These are phyloP conservation scores for Trametes maxima DNA, from an alignment of 768 basidiomycete species.

Conservation along the genomic window DNA sequence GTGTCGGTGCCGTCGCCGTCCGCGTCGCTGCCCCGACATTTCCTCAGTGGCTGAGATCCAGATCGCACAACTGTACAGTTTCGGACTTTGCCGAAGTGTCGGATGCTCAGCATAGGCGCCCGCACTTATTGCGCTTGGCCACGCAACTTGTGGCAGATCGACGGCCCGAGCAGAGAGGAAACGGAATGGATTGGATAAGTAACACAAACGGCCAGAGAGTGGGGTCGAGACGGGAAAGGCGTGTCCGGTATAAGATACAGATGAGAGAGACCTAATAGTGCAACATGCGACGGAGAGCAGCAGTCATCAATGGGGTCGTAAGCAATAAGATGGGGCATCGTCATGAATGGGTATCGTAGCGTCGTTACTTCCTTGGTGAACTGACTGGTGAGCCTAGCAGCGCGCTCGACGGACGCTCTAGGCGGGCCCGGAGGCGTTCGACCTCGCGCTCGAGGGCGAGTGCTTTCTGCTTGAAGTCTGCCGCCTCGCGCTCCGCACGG, in stretches of 20 bases:
- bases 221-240: neutral
- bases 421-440: conserved; percentile 66
- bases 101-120: neutral
- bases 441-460: conserved; percentile 69
- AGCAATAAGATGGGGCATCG: conserved; percentile 12
- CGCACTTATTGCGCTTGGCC: neutral
- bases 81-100: conserved; percentile 5
- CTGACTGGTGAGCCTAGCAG: conserved; percentile 37
- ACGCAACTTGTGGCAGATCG: too few species aligned
- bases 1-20: conserved; percentile 15
- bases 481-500: conserved; percentile 75
- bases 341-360: neutral
- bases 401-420: conserved; percentile 57
- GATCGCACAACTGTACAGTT: conserved; percentile 23
- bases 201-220: neutral
- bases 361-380: conserved; percentile 37
- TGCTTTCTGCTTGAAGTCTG: conserved; percentile 70
- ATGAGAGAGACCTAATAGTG: conserved; percentile 21
- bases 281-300: conserved; percentile 19
- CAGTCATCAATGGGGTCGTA: conserved; percentile 10
- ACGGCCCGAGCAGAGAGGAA: neutral
- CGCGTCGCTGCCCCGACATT: neutral
- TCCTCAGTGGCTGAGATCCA: conserved; percentile 23
- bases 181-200: neutral
- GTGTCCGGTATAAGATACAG: conserved; percentile 23